A percentile compares a stretch with the other conserved stretches of the same genome.
phyloP scores from a whole-genome alignment of 768 basidiomycete genomes.

The Gelatoporia subvermispora region DNA sequence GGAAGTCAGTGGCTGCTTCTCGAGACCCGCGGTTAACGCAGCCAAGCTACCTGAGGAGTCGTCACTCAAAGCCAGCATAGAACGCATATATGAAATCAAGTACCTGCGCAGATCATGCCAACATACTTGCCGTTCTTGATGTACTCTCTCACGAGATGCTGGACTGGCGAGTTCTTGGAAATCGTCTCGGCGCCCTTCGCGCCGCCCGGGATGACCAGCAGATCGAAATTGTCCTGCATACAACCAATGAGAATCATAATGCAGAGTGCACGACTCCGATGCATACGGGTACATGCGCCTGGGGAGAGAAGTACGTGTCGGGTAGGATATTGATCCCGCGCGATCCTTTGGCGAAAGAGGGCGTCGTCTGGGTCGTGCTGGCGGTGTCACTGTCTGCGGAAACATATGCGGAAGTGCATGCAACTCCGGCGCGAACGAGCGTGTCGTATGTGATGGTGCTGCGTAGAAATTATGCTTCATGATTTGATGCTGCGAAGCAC shows the following conservation, averaged over 20 bases:
- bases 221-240: constrained; percentile 58
- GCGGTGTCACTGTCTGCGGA: constrained; percentile 22
- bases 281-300: constrained; percentile 18
- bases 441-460: constrained; percentile 83
- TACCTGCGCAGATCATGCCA: constrained; percentile 85
- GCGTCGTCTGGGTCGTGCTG: constrained; percentile 25
- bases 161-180: constrained; percentile 52
- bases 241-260: constrained; percentile 4
- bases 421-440: constrained; percentile 70
- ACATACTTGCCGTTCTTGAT: constrained; percentile 52
- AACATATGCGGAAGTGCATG: constrained; percentile 60
- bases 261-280: not conserved
- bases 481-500: not conserved
- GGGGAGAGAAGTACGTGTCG: constrained; percentile 39
- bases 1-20: constrained; percentile 66
- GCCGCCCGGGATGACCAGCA: constrained; percentile 73
- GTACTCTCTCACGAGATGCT: constrained; percentile 57
- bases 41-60: constrained; percentile 54
- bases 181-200: constrained; percentile 75
- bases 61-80: not conserved
- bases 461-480: constrained; percentile 3
- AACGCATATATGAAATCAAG: constrained; percentile 9
- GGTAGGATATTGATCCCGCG: constrained; percentile 70
- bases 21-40: constrained; percentile 57
- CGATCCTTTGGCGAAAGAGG: constrained; percentile 58